A percentile compares a stretch with the other conserved stretches of the same genome.
Evolutionary conservation across 2,329 filamentous ascomycete genomes (phyloP).

Genomic region (Ophiostoma australiae): DNA sequence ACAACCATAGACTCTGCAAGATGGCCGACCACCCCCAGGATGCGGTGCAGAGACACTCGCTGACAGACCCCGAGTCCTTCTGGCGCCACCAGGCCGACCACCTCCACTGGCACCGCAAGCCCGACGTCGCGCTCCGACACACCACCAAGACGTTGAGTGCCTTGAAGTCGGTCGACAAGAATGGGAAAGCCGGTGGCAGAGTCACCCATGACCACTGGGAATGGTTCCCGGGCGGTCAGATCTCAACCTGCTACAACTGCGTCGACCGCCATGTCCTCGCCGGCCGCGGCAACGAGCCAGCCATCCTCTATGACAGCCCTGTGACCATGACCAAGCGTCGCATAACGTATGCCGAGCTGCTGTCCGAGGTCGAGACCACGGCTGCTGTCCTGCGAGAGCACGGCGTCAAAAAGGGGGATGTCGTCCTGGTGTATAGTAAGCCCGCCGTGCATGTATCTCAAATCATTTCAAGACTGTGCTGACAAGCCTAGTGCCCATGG

Average conservation of each 20-base stretch:
- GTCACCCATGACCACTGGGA: constrained; percentile 71
- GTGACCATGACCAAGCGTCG: constrained; percentile 68
- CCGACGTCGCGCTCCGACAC: constrained; percentile 55
- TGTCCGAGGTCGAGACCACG: constrained; percentile 73
- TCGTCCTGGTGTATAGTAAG: constrained; percentile 74
- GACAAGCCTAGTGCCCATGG: constrained; percentile 69
- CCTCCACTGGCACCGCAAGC: constrained; percentile 75
- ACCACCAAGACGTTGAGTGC: constrained; percentile 55
- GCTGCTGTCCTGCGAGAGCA: constrained; percentile 78
- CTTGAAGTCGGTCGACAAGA: neutral
- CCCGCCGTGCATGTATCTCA: no score
- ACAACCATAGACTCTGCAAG: constrained; percentile 17
- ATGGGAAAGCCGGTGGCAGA: constrained; percentile 35
- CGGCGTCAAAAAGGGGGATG: constrained; percentile 76
- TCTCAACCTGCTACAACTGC: constrained; percentile 89
- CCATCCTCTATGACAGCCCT: constrained; percentile 83
- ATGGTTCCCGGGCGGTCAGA: constrained; percentile 85
- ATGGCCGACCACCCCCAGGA: constrained; percentile 42
- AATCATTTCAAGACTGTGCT: neutral
- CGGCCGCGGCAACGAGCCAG: constrained; percentile 67
- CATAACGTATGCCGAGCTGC: constrained; percentile 69
- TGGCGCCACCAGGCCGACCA: constrained; percentile 71
- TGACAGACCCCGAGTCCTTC: constrained; percentile 65
- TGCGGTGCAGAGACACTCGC: constrained; percentile 51
- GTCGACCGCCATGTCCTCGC: constrained; percentile 80